These are phyloP conservation scores for Begonia masoniana DNA, from an alignment of 306 rosid species.

Conservation along the genomic window DNA sequence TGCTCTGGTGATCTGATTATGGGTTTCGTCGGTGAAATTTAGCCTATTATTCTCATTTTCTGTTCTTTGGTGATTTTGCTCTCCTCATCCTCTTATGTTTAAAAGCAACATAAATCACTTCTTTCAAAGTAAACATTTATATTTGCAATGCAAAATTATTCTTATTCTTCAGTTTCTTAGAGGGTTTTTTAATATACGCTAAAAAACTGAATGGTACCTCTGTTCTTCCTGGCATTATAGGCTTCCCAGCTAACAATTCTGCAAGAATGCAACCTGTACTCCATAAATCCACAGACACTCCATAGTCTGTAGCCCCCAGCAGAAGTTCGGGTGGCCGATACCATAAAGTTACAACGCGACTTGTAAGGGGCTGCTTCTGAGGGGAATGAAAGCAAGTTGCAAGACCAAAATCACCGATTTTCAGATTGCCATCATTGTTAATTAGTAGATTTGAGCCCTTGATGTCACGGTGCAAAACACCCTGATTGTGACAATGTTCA, in stretches of 20 bases:
- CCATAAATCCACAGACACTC: slow-evolving; percentile 73
- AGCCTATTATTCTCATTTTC: too few relatives aligned
- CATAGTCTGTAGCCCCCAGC: slow-evolving; percentile 70
- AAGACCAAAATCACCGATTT: slow-evolving; percentile 78
- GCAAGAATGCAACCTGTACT: slow-evolving; percentile 88
- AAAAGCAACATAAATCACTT: too few relatives aligned
- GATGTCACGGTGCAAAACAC: slow-evolving; percentile 81
- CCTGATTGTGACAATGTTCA: slow-evolving; percentile 66
- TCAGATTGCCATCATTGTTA: slow-evolving; percentile 54
- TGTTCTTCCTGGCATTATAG: slow-evolving; percentile 83
- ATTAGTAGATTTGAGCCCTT: slow-evolving; percentile 75
- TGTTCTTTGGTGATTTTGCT: too few relatives aligned
- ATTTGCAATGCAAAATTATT: too few relatives aligned
- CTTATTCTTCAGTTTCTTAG: too few relatives aligned
- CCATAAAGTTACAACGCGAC: slow-evolving; percentile 88
- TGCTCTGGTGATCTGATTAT: too few relatives aligned
- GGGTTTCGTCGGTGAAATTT: too few relatives aligned
- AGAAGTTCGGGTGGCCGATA: slow-evolving; percentile 87
- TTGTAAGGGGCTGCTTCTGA: slow-evolving; percentile 61
- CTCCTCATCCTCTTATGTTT: too few relatives aligned
- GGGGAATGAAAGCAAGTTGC: slow-evolving; percentile 39
- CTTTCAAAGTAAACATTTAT: too few relatives aligned
- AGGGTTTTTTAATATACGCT: slow-evolving; percentile 1
- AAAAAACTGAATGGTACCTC: slow-evolving; percentile 43
- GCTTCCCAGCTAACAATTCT: slow-evolving; percentile 65